These are phyloP conservation scores for Cornus suecica DNA, from an alignment of 148 eudicot genomes.

Conservation along the genomic window DNA sequence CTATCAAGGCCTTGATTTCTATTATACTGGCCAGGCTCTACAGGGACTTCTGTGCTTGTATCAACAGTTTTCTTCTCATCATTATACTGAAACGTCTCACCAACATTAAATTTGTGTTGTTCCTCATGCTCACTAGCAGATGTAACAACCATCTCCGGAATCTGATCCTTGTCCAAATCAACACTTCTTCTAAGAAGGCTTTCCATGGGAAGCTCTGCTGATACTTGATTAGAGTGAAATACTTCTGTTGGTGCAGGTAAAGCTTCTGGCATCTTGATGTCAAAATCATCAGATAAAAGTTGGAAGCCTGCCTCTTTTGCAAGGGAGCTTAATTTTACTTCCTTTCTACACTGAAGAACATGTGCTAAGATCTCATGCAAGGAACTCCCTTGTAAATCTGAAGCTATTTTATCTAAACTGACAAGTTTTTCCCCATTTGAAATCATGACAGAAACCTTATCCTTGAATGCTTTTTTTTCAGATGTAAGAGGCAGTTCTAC, in stretches of 20 bases:
- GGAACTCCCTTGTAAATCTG: slow-evolving; percentile 53
- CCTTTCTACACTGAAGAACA: slow-evolving; percentile 48
- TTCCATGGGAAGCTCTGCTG: slow-evolving; percentile 22
- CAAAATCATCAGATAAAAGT: slow-evolving; percentile 80
- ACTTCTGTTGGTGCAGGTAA: slow-evolving; percentile 29
- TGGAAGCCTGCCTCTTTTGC: slow-evolving; percentile 88
- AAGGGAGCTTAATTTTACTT: slow-evolving; percentile 62
- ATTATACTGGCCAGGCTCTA: slow-evolving; percentile 21
- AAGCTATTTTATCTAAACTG: slow-evolving; percentile 36
- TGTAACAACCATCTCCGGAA: slow-evolving; percentile 13
- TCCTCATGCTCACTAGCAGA: slow-evolving; percentile 17
- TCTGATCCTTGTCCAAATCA: slow-evolving; percentile 23
- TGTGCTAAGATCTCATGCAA: slow-evolving; percentile 66
- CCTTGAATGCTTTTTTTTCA: slow-evolving; percentile 33
- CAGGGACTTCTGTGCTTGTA: slow-evolving; percentile 20
- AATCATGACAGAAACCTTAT: slow-evolving; percentile 64
- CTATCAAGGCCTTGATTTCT: slow-evolving; percentile 19
- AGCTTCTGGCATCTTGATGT: slow-evolving; percentile 47
- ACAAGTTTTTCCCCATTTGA: slow-evolving; percentile 56
- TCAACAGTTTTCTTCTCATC: slow-evolving; percentile 14
- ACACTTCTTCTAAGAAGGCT: slow-evolving; percentile 25
- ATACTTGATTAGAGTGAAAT: slow-evolving; percentile 26
- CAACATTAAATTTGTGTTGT: slow-evolving; percentile 16
- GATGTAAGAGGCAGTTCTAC: slow-evolving; percentile 38
- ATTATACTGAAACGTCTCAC: slow-evolving; percentile 21